Evolutionary conservation across 306 rosid genomes (phyloP).

Genomic region (Myrica gale): DNA sequence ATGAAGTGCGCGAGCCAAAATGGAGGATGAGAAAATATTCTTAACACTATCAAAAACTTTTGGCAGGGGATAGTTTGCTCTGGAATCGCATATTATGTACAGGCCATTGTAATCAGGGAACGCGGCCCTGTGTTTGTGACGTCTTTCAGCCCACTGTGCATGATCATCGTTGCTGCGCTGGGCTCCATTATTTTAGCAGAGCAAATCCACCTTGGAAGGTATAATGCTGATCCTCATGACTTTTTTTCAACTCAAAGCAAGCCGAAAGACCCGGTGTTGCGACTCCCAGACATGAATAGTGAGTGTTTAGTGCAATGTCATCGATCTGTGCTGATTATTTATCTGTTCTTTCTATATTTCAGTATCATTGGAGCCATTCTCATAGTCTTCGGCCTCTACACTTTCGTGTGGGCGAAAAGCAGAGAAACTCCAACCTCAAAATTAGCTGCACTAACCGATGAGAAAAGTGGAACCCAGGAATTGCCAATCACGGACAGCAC

Average conservation of each 20-base stretch:
- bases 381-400: slow-evolving; percentile 82
- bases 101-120: slow-evolving; percentile 75
- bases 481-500: slow-evolving; percentile 55
- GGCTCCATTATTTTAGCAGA: slow-evolving; percentile 78
- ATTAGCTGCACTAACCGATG: slow-evolving; percentile 5
- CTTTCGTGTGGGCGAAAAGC: slow-evolving; percentile 95
- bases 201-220: slow-evolving; percentile 85
- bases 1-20: too few species aligned
- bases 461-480: slow-evolving; percentile 39
- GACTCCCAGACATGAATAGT: too few species aligned
- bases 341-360: not conserved
- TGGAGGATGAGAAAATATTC: not conserved
- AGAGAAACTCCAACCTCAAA: slow-evolving; percentile 44
- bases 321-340: slow-evolving; percentile 7
- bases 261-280: too few species aligned
- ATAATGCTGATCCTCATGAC: not conserved
- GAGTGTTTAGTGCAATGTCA: not conserved
- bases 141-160: slow-evolving; percentile 84
- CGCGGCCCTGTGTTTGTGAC: slow-evolving; percentile 96
- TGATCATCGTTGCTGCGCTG: slow-evolving; percentile 88
- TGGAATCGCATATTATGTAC: slow-evolving; percentile 88
- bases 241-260: not conserved
- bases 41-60: not conserved
- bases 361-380: slow-evolving; percentile 81
- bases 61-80: slow-evolving; percentile 85